Conservation (phyloP, 192 early-diverging fungal genomes). For the Backusella psychrophila region DNA sequence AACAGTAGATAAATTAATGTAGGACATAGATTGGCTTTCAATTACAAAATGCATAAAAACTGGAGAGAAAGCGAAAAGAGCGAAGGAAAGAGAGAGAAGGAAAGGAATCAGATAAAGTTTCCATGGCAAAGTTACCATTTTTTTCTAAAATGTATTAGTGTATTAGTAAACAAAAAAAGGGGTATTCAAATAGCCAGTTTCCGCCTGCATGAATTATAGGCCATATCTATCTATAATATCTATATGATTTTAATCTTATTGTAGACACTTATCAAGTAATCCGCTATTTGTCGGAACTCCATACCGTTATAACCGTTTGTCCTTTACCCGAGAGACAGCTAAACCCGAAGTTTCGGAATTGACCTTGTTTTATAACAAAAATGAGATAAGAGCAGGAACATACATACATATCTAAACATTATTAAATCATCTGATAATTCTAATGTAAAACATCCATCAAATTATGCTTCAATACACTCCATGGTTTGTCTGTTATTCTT, state of each 20-base stretch:
- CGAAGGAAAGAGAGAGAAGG: too few species aligned
- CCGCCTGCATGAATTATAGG: neutral
- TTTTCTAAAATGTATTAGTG: neutral
- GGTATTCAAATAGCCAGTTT: conserved; percentile 2
- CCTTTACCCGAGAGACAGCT: neutral
- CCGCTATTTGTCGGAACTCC: neutral
- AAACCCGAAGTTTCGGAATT: conserved; percentile 1
- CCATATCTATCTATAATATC: neutral
- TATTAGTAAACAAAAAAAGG: neutral
- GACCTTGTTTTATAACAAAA: neutral
- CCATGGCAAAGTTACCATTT: neutral
- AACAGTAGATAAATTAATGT: neutral
- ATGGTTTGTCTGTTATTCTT: neutral
- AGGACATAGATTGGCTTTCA: neutral
- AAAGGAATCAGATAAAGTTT: neutral
- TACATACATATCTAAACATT: neutral
- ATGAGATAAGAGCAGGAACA: neutral
- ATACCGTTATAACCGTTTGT: neutral
- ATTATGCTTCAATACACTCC: too few species aligned
- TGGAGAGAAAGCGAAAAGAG: neutral
- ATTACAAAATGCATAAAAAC: neutral
- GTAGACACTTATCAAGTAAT: neutral
- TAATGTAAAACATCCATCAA: too few species aligned
- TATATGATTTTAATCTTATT: neutral
- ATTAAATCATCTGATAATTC: neutral